Evolutionary conservation across 2,329 filamentous ascomycete species (phyloP).

Genomic region (Colletotrichum sojae): DNA sequence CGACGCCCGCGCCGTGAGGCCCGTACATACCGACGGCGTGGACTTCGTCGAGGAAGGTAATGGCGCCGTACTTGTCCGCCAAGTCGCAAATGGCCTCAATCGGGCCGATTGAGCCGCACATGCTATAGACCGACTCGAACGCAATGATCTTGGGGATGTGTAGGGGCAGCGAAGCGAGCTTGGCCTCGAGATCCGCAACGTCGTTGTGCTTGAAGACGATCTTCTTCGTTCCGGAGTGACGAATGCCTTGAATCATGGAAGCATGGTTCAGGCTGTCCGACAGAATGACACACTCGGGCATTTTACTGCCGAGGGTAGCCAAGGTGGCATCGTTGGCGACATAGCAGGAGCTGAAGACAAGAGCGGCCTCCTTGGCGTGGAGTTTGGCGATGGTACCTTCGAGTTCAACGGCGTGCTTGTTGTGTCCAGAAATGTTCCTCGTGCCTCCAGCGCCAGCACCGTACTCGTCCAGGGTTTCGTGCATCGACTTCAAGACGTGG

Average conservation of each 20-base stretch:
- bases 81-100: constrained; percentile 97
- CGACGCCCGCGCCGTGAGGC: constrained; percentile 93
- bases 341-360: constrained; percentile 98
- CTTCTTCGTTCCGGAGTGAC: constrained; percentile 96
- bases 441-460: constrained; percentile 96
- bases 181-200: constrained; percentile 90
- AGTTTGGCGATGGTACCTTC: constrained; percentile 88
- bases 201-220: constrained; percentile 99
- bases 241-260: constrained; percentile 99
- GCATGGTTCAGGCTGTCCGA: constrained; percentile 98
- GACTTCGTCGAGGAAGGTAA: constrained; percentile 98
- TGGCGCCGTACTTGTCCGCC: constrained; percentile 96
- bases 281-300: constrained; percentile 97
- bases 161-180: constrained; percentile 88
- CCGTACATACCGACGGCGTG: constrained; percentile 99
- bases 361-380: constrained; percentile 90
- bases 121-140: constrained; percentile 98
- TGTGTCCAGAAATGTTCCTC: constrained; percentile 97
- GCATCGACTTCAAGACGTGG: constrained; percentile 90
- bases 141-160: constrained; percentile 97
- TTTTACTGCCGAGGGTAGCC: constrained; percentile 95
- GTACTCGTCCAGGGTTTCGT: constrained; percentile 93
- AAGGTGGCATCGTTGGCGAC: constrained; percentile 98
- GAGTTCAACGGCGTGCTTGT: constrained; percentile 89
- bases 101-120: constrained; percentile 97